A percentile compares a stretch with the other conserved stretches of the same genome.
Evolutionary conservation across 2,329 filamentous ascomycete genomes (phyloP).

Genomic region (Fusarium falciforme): DNA sequence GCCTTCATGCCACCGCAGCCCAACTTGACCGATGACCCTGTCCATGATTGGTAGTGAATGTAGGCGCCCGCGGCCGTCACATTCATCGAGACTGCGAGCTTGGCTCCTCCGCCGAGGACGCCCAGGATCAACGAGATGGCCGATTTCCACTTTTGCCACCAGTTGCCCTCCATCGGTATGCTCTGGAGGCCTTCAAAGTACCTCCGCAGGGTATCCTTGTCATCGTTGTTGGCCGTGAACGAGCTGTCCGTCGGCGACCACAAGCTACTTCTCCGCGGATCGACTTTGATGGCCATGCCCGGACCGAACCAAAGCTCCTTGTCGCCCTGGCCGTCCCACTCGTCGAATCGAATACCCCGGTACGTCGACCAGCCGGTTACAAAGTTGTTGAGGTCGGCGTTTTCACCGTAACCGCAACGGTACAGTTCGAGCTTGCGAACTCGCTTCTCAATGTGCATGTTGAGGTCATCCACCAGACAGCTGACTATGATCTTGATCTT

Average conservation of each 20-base stretch:
- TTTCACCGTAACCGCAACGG: neutral
- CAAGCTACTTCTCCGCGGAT: neutral
- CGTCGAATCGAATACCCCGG: neutral
- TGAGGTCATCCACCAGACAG: neutral
- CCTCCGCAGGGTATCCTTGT: neutral
- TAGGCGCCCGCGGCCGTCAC: neutral
- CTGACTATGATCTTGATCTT: neutral
- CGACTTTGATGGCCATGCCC: neutral
- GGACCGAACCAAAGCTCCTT: neutral
- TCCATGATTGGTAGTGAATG: neutral
- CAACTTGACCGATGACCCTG: neutral
- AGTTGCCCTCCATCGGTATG: neutral
- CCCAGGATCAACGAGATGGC: neutral
- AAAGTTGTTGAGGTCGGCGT: neutral
- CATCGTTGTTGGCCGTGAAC: neutral
- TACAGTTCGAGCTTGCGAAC: neutral
- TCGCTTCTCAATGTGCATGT: neutral
- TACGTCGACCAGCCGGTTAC: neutral
- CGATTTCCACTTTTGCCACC: neutral
- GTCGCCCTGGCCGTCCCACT: neutral
- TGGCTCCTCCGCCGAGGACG: neutral
- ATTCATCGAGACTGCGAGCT: neutral
- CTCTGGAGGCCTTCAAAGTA: neutral
- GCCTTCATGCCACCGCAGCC: neutral
- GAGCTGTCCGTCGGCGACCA: neutral